Conservation (phyloP, 2,329 filamentous ascomycete genomes). For the Penicillium palitans region DNA sequence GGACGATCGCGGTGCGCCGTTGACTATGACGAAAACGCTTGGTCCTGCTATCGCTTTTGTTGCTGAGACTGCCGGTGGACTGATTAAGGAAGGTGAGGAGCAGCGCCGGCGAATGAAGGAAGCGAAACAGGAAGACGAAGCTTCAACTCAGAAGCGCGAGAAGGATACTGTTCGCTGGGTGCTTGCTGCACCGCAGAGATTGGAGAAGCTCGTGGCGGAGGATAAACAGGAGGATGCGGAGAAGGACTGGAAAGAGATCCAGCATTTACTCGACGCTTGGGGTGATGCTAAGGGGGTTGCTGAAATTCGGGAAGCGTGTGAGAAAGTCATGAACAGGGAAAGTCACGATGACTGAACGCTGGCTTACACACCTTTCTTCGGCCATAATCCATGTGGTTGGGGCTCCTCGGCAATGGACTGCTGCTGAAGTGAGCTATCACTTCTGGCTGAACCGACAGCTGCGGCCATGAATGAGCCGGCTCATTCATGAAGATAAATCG, state of each 20-base stretch:
- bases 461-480: conserved; percentile 2
- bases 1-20: conserved; percentile 47
- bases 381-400: neutral
- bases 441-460: neutral
- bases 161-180: conserved; percentile 50
- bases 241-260: conserved; percentile 46
- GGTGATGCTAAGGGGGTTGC: conserved; percentile 45
- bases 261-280: conserved; percentile 44
- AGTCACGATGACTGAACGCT: conserved; percentile 28
- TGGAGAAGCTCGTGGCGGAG: conserved; percentile 41
- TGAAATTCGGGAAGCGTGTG: conserved; percentile 43
- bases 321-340: conserved; percentile 37
- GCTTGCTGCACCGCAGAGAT: conserved; percentile 41
- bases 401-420: neutral
- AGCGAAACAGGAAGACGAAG: conserved; percentile 21
- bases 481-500: neutral
- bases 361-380: neutral
- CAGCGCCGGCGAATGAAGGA: conserved; percentile 32
- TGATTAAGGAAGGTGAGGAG: conserved; percentile 45
- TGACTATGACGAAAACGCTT: conserved; percentile 49
- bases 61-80: conserved; percentile 43
- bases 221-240: conserved; percentile 43
- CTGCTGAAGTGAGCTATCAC: neutral
- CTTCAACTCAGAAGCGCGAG: conserved; percentile 30
- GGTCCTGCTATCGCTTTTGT: conserved; percentile 46